Evolutionary conservation across 495 filamentous ascomycete species (phyloP).

Genomic region (Penicillium egyptiacum): DNA sequence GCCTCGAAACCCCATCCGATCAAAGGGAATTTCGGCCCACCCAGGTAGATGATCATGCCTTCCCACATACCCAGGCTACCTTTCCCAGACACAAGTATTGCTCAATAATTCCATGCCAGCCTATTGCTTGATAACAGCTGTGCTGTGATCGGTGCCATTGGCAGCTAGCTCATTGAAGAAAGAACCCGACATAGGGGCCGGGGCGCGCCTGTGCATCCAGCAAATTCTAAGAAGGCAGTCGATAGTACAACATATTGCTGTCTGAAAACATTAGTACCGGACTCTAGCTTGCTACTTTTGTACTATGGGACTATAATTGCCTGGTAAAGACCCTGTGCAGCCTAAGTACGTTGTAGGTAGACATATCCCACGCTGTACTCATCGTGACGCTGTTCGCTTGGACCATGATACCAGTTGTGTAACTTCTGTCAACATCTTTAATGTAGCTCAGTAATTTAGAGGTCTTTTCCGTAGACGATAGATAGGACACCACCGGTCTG

Average conservation of each 20-base stretch:
- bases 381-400: constrained; percentile 51
- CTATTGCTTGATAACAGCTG: constrained; percentile 23
- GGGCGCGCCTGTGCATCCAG: constrained; percentile 41
- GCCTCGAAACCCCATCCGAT: constrained; percentile 51
- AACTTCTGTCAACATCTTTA: too few species aligned
- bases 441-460: constrained; percentile 37
- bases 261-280: constrained; percentile 35
- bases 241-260: constrained; percentile 40
- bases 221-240: constrained; percentile 38
- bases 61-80: constrained; percentile 30
- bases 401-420: constrained; percentile 51
- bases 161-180: constrained; percentile 45
- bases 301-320: constrained; percentile 47
- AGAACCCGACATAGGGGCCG: constrained; percentile 42
- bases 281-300: constrained; percentile 46
- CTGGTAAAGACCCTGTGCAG: constrained; percentile 42
- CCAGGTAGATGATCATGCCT: constrained; percentile 48
- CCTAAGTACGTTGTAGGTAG: constrained; percentile 25
- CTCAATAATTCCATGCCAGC: constrained; percentile 39
- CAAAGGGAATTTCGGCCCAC: constrained; percentile 41
- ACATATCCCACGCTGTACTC: constrained; percentile 48
- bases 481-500: constrained; percentile 36
- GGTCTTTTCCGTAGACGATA: constrained; percentile 39
- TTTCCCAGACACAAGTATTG: constrained; percentile 48
- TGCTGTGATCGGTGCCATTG: constrained; percentile 9